These are phyloP conservation scores for Eucalyptus lansdowneana DNA, from an alignment of 345 rosid species.

Conservation along the genomic window DNA sequence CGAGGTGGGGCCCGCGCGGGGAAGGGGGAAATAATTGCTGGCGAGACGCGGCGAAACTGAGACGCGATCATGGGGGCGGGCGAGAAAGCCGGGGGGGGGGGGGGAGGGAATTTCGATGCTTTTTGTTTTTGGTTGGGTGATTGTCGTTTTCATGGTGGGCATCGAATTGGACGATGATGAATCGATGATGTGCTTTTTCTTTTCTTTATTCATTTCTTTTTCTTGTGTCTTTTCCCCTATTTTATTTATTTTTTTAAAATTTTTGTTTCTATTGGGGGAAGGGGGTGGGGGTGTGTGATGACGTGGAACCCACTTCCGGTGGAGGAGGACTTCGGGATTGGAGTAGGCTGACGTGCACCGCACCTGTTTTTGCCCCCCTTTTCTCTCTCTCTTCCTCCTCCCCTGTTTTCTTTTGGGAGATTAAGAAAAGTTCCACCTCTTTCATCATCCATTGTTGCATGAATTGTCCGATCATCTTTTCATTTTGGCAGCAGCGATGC, in stretches of 20 bases:
- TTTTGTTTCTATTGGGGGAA: neutral
- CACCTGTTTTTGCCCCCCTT: slow-evolving; percentile 1
- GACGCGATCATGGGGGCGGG: neutral
- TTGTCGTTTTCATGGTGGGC: neutral
- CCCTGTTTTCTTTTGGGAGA: neutral
- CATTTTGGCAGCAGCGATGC: neutral
- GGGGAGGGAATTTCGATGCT: neutral
- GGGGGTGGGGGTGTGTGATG: neutral
- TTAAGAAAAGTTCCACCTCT: neutral
- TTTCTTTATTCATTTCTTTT: neutral
- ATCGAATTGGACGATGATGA: neutral
- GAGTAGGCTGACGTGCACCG: slow-evolving; percentile 45
- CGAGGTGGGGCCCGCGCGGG: neutral
- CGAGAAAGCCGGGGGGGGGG: no score
- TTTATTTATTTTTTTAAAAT: no score
- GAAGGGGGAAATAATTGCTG: neutral
- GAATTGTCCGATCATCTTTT: neutral
- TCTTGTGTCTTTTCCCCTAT: neutral
- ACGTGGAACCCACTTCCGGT: slow-evolving; percentile 66
- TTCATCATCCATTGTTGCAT: neutral
- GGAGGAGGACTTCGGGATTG: slow-evolving; percentile 30
- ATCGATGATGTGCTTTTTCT: neutral
- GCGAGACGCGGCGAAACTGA: neutral
- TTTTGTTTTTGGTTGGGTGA: neutral
- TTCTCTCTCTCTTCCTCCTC: neutral